A percentile compares a stretch with the other conserved stretches of the same genome.
Evolutionary conservation across 2,329 filamentous ascomycete genomes (phyloP).

Genomic region (Lachnellula hyalina): DNA sequence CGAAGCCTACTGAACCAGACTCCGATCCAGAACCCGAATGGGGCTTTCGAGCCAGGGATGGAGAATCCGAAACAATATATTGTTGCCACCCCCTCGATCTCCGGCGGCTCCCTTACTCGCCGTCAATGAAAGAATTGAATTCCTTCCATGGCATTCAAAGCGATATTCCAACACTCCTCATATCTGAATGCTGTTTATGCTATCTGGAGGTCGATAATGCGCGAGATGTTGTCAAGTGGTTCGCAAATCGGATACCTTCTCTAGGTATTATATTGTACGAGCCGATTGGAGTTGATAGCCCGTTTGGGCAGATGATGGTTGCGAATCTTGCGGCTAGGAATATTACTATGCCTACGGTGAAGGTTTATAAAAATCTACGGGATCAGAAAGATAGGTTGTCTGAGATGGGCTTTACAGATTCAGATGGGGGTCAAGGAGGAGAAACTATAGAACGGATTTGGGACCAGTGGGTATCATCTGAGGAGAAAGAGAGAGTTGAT

Average conservation of each 20-base stretch:
- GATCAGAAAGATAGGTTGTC: slow-evolving; percentile 65
- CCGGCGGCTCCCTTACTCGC: slow-evolving; percentile 21
- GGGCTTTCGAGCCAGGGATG: slow-evolving; percentile 18
- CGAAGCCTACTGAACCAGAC: neutral
- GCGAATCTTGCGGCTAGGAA: slow-evolving; percentile 77
- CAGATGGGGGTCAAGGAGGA: slow-evolving; percentile 42
- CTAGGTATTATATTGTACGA: slow-evolving; percentile 76
- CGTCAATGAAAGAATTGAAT: slow-evolving; percentile 8
- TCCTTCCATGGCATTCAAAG: slow-evolving; percentile 43
- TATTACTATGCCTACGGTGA: slow-evolving; percentile 79
- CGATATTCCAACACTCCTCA: slow-evolving; percentile 69
- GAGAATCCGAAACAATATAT: slow-evolving; percentile 32
- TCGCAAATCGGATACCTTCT: slow-evolving; percentile 45
- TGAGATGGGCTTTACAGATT: slow-evolving; percentile 57
- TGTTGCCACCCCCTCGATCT: slow-evolving; percentile 43
- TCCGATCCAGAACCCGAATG: slow-evolving; percentile 24
- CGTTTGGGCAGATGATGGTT: slow-evolving; percentile 90
- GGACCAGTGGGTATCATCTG: slow-evolving; percentile 63
- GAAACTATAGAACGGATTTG: slow-evolving; percentile 66
- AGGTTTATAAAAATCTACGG: slow-evolving; percentile 60
- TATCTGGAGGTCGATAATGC: slow-evolving; percentile 70
- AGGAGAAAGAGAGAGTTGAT: slow-evolving; percentile 76
- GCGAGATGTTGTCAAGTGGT: slow-evolving; percentile 58
- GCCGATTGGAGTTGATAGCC: slow-evolving; percentile 74
- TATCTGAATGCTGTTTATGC: slow-evolving; percentile 94